Base-by-base conservation (phyloP, 176 grass and related monocot genomes). In the Cocos nucifera region DNA sequence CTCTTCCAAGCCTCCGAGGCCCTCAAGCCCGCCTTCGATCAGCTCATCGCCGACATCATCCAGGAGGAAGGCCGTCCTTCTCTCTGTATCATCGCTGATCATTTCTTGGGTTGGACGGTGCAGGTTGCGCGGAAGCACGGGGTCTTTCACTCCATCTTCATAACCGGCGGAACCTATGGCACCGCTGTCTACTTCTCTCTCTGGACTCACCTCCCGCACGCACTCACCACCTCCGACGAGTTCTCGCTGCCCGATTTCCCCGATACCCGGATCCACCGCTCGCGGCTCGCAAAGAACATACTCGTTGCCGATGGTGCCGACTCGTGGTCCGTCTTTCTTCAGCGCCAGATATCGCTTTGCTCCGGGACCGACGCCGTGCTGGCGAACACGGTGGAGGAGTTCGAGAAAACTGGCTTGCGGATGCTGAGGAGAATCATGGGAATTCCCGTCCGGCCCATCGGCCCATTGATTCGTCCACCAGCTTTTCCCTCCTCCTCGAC, bases 61-160 rank as follows among this genome's bases (percentile, higher is more conserved):
- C 35, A 44, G 2, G 35, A 44, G 35, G 35, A 44, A 44, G 35
- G 35, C 10, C 10, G 9, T 44, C 35, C 35, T 12, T 44, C 35
- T 9, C 35, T 44, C 35, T 44, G 81, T 56, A 50, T 86, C 22
- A 26, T 86, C 51, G 67, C 78, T 2, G 83, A 86, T 71, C 8
- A 49, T 20, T 86, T 86, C 61, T 15, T 77, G 1, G 63, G 69
- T 0, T 81, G 73, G 83, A 86, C 83, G 0, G 73, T 72, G 9
- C 57, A 77, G 54, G 35, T 54, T 58, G 78, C 73, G 17, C 27
- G 48, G 29, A 57, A 16, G 21, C 50, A 71, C 54, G 76, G 78
- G 15, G 58, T 86, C 20, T 66, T 57, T 15, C 69, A 86, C 56
- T 72, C 49, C 56, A 10, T 54, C 10, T 81, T 86, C 66, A 14